phyloP scores from a whole-genome alignment of 2,329 filamentous ascomycete species.

The Ustulina deusta region DNA sequence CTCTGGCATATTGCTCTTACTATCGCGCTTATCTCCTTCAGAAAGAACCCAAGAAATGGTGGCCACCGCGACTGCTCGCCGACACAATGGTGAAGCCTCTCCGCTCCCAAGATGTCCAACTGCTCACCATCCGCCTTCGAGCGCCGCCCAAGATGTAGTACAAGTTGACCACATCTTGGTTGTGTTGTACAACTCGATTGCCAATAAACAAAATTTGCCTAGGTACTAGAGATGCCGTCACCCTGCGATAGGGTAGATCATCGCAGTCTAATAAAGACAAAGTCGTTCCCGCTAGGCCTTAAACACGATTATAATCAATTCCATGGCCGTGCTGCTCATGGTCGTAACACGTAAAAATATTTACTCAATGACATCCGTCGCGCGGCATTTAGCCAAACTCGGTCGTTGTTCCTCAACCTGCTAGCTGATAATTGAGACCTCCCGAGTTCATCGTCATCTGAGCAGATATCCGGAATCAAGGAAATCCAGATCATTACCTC shows the following conservation, averaged over 20 bases:
- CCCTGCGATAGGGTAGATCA: constrained; percentile 11
- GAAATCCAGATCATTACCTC: constrained; percentile 31
- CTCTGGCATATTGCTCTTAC: constrained; percentile 59
- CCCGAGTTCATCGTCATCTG: constrained; percentile 14
- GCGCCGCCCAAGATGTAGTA: constrained; percentile 33
- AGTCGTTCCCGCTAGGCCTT: constrained; percentile 20
- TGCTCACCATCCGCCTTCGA: constrained; percentile 7
- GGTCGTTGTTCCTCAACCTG: constrained; percentile 9
- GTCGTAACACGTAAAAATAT: constrained; percentile 15
- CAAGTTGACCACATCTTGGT: constrained; percentile 40
- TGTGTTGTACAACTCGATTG: constrained; percentile 46
- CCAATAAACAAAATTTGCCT: constrained; percentile 40
- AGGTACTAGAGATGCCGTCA: constrained; percentile 22
- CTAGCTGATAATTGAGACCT: background rate
- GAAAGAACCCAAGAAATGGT: constrained; percentile 59
- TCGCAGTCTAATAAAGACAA: constrained; percentile 5
- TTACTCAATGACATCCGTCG: background rate
- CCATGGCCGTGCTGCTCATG: constrained; percentile 28
- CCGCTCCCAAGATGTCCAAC: background rate
- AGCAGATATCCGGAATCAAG: constrained; percentile 6
- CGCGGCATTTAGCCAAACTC: background rate
- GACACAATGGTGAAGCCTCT: background rate
- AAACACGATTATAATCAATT: constrained; percentile 28
- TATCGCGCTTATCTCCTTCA: constrained; percentile 71
- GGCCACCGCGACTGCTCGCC: constrained; percentile 42